phyloP scores from a whole-genome alignment of 306 rosid genomes.

The Acacia acuminata region DNA sequence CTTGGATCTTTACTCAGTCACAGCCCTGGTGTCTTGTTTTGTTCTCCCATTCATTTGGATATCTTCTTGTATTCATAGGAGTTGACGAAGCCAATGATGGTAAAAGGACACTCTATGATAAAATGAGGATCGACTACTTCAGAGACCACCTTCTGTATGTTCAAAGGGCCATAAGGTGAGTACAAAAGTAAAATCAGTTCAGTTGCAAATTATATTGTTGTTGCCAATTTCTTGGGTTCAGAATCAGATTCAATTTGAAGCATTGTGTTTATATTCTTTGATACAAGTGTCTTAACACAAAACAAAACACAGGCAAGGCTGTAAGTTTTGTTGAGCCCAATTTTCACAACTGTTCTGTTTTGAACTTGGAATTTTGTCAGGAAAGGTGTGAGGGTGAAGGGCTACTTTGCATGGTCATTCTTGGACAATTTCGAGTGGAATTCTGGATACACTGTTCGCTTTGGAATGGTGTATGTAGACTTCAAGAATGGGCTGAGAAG shows the following conservation, averaged over 20 bases:
- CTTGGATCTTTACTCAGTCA: constrained; percentile 7
- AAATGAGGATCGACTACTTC: constrained; percentile 45
- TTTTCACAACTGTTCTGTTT: neutral
- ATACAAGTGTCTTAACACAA: neutral
- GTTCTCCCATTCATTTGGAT: neutral
- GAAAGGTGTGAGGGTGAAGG: constrained; percentile 64
- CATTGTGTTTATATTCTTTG: neutral
- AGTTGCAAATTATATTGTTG: neutral
- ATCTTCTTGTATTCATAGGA: constrained; percentile 42
- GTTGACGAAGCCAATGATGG: constrained; percentile 57
- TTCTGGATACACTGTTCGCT: constrained; percentile 54
- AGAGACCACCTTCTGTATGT: constrained; percentile 45
- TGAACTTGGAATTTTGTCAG: constrained; percentile 30
- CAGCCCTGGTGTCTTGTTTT: neutral
- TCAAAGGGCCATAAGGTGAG: constrained; percentile 56
- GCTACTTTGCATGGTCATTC: constrained; percentile 73
- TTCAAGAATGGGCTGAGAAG: constrained; percentile 53
- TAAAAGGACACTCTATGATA: constrained; percentile 44
- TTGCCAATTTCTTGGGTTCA: neutral
- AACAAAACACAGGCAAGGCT: neutral
- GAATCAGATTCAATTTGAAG: neutral
- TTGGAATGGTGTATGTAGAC: constrained; percentile 64
- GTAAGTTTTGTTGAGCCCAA: neutral
- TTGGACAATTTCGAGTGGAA: constrained; percentile 66
- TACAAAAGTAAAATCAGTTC: neutral